Evolutionary conservation across 2,329 filamentous ascomycete genomes (phyloP).

Genomic region (Periconia macrospinosa): DNA sequence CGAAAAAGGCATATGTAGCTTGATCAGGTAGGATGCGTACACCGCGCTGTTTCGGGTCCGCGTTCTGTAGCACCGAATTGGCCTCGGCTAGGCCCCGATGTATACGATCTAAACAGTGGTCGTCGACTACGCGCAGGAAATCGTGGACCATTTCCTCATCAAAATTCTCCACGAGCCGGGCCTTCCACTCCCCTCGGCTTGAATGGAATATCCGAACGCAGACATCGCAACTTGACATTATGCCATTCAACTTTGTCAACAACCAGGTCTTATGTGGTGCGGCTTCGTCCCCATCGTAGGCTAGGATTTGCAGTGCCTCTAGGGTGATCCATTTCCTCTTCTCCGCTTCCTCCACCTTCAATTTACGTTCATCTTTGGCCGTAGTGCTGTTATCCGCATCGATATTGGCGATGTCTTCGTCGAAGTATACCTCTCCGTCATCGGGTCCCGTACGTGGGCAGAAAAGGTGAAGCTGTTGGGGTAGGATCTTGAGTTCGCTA

Average conservation of each 20-base stretch:
- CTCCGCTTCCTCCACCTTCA: slow-evolving; percentile 42
- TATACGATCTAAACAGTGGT: slow-evolving; percentile 51
- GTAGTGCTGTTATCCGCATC: slow-evolving; percentile 30
- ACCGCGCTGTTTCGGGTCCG: slow-evolving; percentile 55
- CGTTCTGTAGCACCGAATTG: slow-evolving; percentile 42
- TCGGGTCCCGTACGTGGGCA: slow-evolving; percentile 46
- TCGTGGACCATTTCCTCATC: slow-evolving; percentile 47
- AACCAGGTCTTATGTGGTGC: slow-evolving; percentile 46
- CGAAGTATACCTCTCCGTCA: slow-evolving; percentile 43
- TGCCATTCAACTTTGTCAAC: slow-evolving; percentile 40
- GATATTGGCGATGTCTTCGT: slow-evolving; percentile 46
- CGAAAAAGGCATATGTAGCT: slow-evolving; percentile 80
- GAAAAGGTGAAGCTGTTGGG: slow-evolving; percentile 50
- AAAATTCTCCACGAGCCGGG: slow-evolving; percentile 45
- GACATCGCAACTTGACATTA: slow-evolving; percentile 52
- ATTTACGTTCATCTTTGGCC: slow-evolving; percentile 29
- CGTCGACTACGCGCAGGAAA: slow-evolving; percentile 50
- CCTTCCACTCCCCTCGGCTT: slow-evolving; percentile 44
- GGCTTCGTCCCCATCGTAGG: slow-evolving; percentile 53
- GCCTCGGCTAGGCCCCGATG: slow-evolving; percentile 46
- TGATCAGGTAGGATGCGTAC: slow-evolving; percentile 56
- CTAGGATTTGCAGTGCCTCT: slow-evolving; percentile 49
- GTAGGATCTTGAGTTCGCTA: slow-evolving; percentile 42
- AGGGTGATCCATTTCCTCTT: slow-evolving; percentile 46
- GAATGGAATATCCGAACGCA: slow-evolving; percentile 55